phyloP scores from a whole-genome alignment of 2,329 filamentous ascomycete genomes.

The Calonectria hongkongensis region DNA sequence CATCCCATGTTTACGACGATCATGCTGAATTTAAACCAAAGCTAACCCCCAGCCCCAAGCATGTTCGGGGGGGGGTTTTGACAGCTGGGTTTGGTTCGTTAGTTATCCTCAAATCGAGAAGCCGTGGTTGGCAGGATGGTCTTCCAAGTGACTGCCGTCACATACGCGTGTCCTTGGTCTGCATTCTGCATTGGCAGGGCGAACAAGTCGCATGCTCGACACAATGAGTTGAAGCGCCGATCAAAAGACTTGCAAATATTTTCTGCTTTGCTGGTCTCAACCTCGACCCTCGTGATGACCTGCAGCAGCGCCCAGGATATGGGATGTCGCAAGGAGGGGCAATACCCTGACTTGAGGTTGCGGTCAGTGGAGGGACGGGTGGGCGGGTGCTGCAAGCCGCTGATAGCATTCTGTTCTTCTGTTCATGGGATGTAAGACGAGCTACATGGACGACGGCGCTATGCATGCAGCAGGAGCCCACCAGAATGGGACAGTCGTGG shows the following conservation, averaged over 20 bases:
- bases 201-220: constrained; percentile 23
- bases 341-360: constrained; percentile 37
- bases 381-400: constrained; percentile 19
- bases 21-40: constrained; percentile 17
- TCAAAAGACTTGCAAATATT: constrained; percentile 29
- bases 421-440: constrained; percentile 21
- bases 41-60: constrained; percentile 2
- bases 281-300: constrained; percentile 48
- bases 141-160: neutral
- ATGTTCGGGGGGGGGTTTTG: neutral
- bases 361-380: constrained; percentile 35
- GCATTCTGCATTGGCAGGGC: constrained; percentile 3
- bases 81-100: neutral
- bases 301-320: constrained; percentile 38
- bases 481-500: constrained; percentile 30
- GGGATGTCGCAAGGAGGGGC: constrained; percentile 38
- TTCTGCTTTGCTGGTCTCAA: constrained; percentile 18
- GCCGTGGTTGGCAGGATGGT: neutral
- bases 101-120: neutral
- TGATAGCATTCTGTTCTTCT: constrained; percentile 30
- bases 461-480: constrained; percentile 32
- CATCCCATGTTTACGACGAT: constrained; percentile 14
- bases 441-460: constrained; percentile 29
- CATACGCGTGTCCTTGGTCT: constrained; percentile 15
- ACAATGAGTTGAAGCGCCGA: constrained; percentile 36